phyloP scores from a whole-genome alignment of 495 filamentous ascomycete species.

The Parathielavia appendiculata region DNA sequence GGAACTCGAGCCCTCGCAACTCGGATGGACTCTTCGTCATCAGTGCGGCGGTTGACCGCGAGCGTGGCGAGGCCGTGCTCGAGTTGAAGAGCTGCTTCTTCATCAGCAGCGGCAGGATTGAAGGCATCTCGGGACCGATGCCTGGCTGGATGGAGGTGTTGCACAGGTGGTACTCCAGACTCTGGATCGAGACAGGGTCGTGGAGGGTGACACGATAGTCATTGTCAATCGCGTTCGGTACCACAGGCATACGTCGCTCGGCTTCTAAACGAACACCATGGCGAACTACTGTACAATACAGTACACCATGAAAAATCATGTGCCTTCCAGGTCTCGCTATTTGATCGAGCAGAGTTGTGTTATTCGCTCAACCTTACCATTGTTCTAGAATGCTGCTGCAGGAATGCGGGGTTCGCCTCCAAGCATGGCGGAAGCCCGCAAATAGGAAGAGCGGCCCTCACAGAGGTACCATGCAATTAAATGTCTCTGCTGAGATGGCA shows the following conservation, averaged over 20 bases:
- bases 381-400: not conserved
- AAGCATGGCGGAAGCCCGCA: not conserved
- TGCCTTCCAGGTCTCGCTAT: not conserved
- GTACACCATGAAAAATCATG: too few relatives aligned
- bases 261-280: too few relatives aligned
- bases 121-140: constrained; percentile 50
- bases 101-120: constrained; percentile 32
- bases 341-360: too few relatives aligned
- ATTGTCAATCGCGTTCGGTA: too few relatives aligned
- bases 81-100: constrained; percentile 64
- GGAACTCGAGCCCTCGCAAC: constrained; percentile 49
- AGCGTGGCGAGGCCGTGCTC: constrained; percentile 57
- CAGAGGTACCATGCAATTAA: too few relatives aligned
- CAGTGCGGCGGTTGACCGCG: constrained; percentile 54
- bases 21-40: constrained; percentile 70
- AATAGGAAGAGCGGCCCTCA: not conserved
- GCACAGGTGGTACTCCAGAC: constrained; percentile 61
- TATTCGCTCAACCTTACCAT: too few relatives aligned
- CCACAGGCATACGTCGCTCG: too few relatives aligned
- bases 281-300: too few relatives aligned
- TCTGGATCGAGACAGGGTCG: constrained; percentile 55
- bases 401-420: constrained; percentile 1
- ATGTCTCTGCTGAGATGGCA: not conserved
- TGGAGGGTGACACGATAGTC: constrained; percentile 26
- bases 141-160: constrained; percentile 49